A percentile compares a stretch with the other conserved stretches of the same genome.
phyloP scores from a whole-genome alignment of 345 rosid species.

The Sisymbrium irio region DNA sequence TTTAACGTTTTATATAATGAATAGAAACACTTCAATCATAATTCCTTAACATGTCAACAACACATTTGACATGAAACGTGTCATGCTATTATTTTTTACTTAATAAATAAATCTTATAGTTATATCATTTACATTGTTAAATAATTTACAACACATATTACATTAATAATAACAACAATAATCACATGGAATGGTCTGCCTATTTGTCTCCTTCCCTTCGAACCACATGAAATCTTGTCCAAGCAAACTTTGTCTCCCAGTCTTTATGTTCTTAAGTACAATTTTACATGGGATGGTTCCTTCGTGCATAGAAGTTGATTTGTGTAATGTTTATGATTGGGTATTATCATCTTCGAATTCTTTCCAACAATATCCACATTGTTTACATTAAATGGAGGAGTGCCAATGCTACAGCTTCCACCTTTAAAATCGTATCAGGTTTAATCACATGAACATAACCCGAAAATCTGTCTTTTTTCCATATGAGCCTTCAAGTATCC shows the following conservation, averaged over 20 bases:
- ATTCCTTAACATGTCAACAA: not conserved
- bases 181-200: not conserved
- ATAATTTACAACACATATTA: not conserved
- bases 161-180: not conserved
- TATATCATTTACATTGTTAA: not conserved
- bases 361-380: not conserved
- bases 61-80: not conserved
- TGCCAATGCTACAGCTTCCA: not conserved
- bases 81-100: not conserved
- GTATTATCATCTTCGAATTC: not conserved
- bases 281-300: constrained; percentile 10
- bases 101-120: not conserved
- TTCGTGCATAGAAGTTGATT: not conserved
- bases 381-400: not conserved
- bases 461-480: not conserved
- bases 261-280: not conserved
- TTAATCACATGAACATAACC: not conserved
- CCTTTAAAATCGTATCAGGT: not conserved
- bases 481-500: not conserved
- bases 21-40: not conserved
- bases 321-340: not conserved
- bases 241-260: not conserved
- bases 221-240: not conserved
- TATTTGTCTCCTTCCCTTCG: not conserved
- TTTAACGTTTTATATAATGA: not conserved